Evolutionary conservation across 768 basidiomycete genomes (phyloP).

Genomic region (Tricholoma saponaceum): DNA sequence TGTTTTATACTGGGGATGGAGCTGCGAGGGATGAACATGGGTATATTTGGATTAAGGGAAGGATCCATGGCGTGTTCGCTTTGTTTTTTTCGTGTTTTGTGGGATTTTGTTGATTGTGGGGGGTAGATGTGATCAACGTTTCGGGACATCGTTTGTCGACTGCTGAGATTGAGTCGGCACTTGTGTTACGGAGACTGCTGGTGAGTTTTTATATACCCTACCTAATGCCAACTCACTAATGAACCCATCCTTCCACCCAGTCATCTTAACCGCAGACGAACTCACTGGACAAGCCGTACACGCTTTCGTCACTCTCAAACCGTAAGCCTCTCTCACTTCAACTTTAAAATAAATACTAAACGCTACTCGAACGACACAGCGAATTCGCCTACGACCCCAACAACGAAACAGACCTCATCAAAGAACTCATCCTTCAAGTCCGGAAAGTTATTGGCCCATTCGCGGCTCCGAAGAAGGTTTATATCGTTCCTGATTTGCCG

Average conservation of each 20-base stretch:
- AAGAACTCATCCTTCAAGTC: constrained; percentile 92
- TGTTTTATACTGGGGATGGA: constrained; percentile 97
- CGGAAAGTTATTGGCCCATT: constrained; percentile 98
- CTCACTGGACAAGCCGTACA: constrained; percentile 92
- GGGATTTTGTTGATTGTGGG: background rate
- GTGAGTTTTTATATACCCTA: constrained; percentile 21
- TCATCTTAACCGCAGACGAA: constrained; percentile 83
- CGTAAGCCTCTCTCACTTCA: constrained; percentile 43
- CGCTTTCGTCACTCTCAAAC: constrained; percentile 93
- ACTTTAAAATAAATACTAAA: background rate
- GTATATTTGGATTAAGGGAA: constrained; percentile 98
- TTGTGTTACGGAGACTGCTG: constrained; percentile 93
- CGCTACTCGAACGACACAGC: constrained; percentile 31
- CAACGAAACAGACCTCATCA: constrained; percentile 67
- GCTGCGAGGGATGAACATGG: constrained; percentile 92
- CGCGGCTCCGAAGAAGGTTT: constrained; percentile 93
- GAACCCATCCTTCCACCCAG: constrained; percentile 22
- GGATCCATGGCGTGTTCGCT: constrained; percentile 74
- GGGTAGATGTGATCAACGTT: constrained; percentile 91
- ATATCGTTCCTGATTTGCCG: constrained; percentile 78
- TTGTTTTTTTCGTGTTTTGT: background rate
- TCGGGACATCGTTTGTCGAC: constrained; percentile 96
- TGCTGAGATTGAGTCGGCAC: constrained; percentile 95
- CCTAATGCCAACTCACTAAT: too few species aligned
- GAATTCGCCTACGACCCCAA: constrained; percentile 76